phyloP scores from a whole-genome alignment of 116 monocot species.

The Papilionanthe hybrid region DNA sequence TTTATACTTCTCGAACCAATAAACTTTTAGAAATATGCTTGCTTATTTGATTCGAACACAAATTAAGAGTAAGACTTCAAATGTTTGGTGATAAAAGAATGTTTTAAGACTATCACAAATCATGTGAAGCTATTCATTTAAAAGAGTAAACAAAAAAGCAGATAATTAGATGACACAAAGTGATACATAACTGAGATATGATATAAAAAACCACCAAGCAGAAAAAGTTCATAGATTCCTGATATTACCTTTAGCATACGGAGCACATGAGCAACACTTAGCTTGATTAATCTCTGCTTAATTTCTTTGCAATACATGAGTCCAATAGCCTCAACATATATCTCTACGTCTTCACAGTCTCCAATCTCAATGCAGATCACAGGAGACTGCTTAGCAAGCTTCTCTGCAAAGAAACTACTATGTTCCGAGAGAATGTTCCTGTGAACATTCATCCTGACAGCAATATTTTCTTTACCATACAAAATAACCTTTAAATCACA shows the following conservation, averaged over 20 bases:
- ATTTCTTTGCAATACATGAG: conserved; percentile 90
- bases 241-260: conserved; percentile 75
- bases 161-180: neutral
- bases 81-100: neutral
- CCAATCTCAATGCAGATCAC: conserved; percentile 45
- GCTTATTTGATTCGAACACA: neutral
- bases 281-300: conserved; percentile 76
- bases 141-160: neutral
- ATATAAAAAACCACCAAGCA: neutral
- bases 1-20: neutral
- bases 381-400: conserved; percentile 46
- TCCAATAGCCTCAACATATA: conserved; percentile 87
- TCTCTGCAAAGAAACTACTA: conserved; percentile 65
- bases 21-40: neutral
- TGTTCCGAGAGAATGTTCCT: conserved; percentile 59
- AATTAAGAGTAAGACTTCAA: neutral
- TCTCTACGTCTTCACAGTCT: conserved; percentile 91
- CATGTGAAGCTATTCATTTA: neutral
- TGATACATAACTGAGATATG: neutral
- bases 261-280: conserved; percentile 73
- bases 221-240: neutral
- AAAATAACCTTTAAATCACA: conserved; percentile 79
- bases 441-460: conserved; percentile 81
- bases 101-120: neutral
- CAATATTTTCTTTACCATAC: conserved; percentile 72